Conservation (phyloP, 371 early-diverging fungal genomes). For the Mortierella sp. region DNA sequence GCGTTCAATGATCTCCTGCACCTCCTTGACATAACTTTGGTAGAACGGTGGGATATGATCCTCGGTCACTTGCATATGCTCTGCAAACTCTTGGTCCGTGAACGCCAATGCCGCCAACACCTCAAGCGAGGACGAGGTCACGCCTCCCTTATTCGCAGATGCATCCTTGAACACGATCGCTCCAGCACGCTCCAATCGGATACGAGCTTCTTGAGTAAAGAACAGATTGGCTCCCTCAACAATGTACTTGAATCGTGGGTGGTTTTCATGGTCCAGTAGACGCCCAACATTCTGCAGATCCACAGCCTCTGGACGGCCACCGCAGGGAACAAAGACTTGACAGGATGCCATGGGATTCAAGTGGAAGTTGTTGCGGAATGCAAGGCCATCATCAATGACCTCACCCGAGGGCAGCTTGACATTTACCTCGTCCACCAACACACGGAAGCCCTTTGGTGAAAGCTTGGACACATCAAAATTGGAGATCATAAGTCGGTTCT, state of each 20-base stretch:
- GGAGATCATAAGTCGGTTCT: constrained; percentile 85
- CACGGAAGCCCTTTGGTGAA: constrained; percentile 89
- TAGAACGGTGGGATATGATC: constrained; percentile 87
- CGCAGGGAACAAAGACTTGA: constrained; percentile 97
- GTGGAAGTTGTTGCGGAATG: constrained; percentile 98
- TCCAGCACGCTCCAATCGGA: constrained; percentile 95
- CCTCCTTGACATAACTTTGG: constrained; percentile 89
- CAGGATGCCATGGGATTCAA: constrained; percentile 82
- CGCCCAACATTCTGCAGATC: constrained; percentile 90
- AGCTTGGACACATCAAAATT: constrained; percentile 90
- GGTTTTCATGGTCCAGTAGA: constrained; percentile 81
- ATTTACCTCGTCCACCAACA: constrained; percentile 93
- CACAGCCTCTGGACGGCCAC: constrained; percentile 98
- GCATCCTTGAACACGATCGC: constrained; percentile 97
- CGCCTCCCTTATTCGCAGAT: constrained; percentile 99
- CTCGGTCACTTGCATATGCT: constrained; percentile 91
- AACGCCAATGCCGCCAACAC: constrained; percentile 97
- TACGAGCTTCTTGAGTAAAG: constrained; percentile 98
- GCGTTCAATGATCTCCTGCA: constrained; percentile 92
- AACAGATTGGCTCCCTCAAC: constrained; percentile 99
- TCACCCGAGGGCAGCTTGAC: constrained; percentile 89
- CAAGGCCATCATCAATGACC: constrained; percentile 88
- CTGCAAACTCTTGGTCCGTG: constrained; percentile 88
- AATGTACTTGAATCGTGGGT: constrained; percentile 96
- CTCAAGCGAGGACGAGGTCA: constrained; percentile 95